These are phyloP conservation scores for Podospora conica DNA, from an alignment of 495 filamentous ascomycete species.

Conservation along the genomic window DNA sequence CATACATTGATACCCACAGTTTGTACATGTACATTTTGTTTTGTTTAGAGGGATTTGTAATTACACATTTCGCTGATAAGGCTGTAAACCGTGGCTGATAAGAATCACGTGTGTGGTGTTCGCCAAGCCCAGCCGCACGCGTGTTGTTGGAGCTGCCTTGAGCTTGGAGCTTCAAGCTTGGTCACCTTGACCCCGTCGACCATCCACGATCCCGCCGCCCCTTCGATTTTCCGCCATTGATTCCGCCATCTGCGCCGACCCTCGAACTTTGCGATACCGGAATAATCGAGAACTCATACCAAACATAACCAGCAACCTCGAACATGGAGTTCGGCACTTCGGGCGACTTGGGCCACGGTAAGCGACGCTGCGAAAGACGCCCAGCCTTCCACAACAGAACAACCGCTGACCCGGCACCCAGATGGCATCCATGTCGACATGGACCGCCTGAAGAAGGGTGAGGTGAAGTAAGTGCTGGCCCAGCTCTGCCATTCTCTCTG, in stretches of 20 bases:
- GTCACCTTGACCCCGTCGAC: background rate
- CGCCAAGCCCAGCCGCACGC: conserved; percentile 21
- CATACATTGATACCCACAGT: background rate
- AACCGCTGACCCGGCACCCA: conserved; percentile 31
- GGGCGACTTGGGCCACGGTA: conserved; percentile 69
- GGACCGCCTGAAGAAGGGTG: conserved; percentile 60
- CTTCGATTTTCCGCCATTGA: conserved; percentile 10
- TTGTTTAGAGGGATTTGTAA: background rate
- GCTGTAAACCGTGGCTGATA: conserved; percentile 7
- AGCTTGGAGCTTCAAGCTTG: conserved; percentile 35
- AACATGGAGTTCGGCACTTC: conserved; percentile 58
- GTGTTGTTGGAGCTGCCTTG: conserved; percentile 45
- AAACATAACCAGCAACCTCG: background rate
- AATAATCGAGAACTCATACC: background rate
- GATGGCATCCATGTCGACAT: conserved; percentile 99
- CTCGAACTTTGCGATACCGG: background rate
- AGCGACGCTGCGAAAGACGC: conserved; percentile 20
- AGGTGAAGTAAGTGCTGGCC: conserved; percentile 60
- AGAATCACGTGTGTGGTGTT: conserved; percentile 21
- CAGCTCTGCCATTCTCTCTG: background rate
- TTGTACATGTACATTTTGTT: background rate
- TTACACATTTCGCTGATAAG: conserved; percentile 11
- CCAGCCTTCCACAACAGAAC: background rate
- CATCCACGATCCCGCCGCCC: background rate
- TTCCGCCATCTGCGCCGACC: conserved; percentile 9